A percentile compares a stretch with the other conserved stretches of the same genome.
phyloP scores from a whole-genome alignment of 2,329 filamentous ascomycete genomes.

The Sporothrix variecibatus region DNA sequence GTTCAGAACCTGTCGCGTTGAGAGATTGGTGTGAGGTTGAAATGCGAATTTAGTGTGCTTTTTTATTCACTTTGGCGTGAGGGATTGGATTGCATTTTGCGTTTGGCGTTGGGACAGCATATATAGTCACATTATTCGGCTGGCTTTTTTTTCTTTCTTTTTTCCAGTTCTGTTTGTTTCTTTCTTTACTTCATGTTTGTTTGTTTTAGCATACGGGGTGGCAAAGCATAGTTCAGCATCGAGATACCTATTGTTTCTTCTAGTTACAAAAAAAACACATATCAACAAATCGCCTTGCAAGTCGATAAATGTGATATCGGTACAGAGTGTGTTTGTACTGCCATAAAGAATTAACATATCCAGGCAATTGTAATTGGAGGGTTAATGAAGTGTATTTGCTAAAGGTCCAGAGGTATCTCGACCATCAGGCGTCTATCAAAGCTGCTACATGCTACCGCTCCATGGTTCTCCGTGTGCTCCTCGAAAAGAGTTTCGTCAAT shows the following conservation, averaged over 20 bases:
- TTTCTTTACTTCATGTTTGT: constrained; percentile 1
- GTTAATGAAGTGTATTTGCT: not conserved
- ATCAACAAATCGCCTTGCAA: not conserved
- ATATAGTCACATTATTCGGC: constrained; percentile 14
- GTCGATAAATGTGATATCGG: not conserved
- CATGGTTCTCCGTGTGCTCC: not conserved
- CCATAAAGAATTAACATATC: not conserved
- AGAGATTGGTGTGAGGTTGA: not conserved
- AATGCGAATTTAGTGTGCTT: not conserved
- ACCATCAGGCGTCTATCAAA: constrained; percentile 11
- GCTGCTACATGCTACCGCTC: not conserved
- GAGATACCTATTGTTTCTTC: constrained; percentile 20
- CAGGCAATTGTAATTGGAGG: not conserved
- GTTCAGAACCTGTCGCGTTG: constrained; percentile 30
- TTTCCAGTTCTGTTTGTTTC: not conserved
- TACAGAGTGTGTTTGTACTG: not conserved
- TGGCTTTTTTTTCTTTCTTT: not conserved
- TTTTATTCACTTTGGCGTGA: not conserved
- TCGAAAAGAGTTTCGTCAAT: not conserved
- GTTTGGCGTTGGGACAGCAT: constrained; percentile 7
- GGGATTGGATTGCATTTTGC: not conserved
- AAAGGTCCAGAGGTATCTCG: not conserved
- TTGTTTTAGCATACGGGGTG: not conserved
- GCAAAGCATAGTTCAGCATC: constrained; percentile 17
- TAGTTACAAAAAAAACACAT: not conserved